Percentiles rank a stretch among this genome's conserved stretches.
Conservation (phyloP, 108 stramenopile genomes). For the Cyclotella atomus region DNA sequence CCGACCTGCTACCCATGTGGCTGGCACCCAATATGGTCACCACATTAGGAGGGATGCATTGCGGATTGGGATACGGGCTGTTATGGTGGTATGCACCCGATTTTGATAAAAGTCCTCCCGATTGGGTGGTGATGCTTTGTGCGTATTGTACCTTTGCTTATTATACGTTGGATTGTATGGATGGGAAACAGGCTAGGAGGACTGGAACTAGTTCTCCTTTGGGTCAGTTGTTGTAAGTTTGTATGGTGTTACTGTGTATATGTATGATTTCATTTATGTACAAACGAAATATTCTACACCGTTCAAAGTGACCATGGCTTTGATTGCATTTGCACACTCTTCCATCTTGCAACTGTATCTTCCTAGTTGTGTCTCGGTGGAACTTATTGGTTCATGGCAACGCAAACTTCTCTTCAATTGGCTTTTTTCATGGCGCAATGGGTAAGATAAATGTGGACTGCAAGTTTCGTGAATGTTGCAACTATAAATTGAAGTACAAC, state of each 20-base stretch:
- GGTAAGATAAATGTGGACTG: slow-evolving; percentile 33
- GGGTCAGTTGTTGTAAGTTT: slow-evolving; percentile 92
- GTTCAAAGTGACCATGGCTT: slow-evolving; percentile 88
- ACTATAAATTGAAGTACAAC: background rate
- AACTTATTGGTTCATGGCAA: slow-evolving; percentile 53
- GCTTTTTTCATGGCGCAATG: slow-evolving; percentile 94
- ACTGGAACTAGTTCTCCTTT: slow-evolving; percentile 90
- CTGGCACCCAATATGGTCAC: slow-evolving; percentile 94
- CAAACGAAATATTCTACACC: background rate
- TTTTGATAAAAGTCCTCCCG: slow-evolving; percentile 58
- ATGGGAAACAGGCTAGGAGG: slow-evolving; percentile 96
- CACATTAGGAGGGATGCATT: slow-evolving; percentile 73
- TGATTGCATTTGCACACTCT: slow-evolving; percentile 89
- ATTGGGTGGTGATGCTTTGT: slow-evolving; percentile 65
- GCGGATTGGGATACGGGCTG: slow-evolving; percentile 57
- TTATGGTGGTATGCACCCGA: slow-evolving; percentile 58
- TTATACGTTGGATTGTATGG: slow-evolving; percentile 98
- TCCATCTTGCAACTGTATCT: slow-evolving; percentile 57
- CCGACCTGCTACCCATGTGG: slow-evolving; percentile 82
- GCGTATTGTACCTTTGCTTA: slow-evolving; percentile 73
- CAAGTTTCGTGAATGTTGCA: background rate
- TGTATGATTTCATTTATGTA: background rate
- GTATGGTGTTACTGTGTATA: background rate
- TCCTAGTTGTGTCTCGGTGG: slow-evolving; percentile 55
- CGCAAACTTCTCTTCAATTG: slow-evolving; percentile 79